Evolutionary conservation across 306 rosid species (phyloP).

Genomic region (Luffa aegyptiaca): DNA sequence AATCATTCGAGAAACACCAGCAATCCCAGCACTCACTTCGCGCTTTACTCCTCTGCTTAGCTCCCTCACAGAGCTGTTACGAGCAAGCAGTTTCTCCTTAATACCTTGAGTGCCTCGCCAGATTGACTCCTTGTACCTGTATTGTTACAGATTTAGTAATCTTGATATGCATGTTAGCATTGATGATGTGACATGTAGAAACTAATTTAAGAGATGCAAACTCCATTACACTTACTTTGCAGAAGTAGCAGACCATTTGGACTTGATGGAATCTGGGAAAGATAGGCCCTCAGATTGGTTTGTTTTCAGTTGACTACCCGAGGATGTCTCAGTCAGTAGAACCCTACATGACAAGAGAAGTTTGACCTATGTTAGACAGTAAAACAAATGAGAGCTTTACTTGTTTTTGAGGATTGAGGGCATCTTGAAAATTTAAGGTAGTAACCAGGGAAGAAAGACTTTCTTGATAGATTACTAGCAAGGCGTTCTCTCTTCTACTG

Average conservation of each 20-base stretch:
- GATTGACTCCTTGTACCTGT: constrained; percentile 82
- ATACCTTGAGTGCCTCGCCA: constrained; percentile 66
- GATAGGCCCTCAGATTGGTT: constrained; percentile 44
- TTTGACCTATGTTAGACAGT: constrained; percentile 49
- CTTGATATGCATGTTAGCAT: neutral
- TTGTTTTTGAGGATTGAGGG: neutral
- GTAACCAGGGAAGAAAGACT: neutral
- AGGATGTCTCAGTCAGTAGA: constrained; percentile 29
- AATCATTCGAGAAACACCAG: constrained; percentile 74
- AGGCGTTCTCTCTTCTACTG: neutral
- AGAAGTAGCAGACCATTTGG: constrained; percentile 83
- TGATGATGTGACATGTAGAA: neutral
- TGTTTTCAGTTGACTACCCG: constrained; percentile 35
- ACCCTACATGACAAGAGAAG: constrained; percentile 41
- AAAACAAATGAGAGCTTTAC: constrained; percentile 28
- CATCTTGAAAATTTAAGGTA: neutral
- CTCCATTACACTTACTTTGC: constrained; percentile 44
- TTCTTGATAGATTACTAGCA: neutral
- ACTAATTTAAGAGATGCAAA: neutral
- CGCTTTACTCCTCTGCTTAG: constrained; percentile 89
- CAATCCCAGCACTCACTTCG: constrained; percentile 84
- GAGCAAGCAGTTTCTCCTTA: constrained; percentile 87
- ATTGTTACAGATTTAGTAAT: neutral
- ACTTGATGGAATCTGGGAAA: constrained; percentile 57
- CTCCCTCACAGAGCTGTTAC: constrained; percentile 76